Evolutionary conservation across 2,329 filamentous ascomycete genomes (phyloP), one percentile per base, ranked within the genome.

Genomic region (Diaporthe citri): DNA sequence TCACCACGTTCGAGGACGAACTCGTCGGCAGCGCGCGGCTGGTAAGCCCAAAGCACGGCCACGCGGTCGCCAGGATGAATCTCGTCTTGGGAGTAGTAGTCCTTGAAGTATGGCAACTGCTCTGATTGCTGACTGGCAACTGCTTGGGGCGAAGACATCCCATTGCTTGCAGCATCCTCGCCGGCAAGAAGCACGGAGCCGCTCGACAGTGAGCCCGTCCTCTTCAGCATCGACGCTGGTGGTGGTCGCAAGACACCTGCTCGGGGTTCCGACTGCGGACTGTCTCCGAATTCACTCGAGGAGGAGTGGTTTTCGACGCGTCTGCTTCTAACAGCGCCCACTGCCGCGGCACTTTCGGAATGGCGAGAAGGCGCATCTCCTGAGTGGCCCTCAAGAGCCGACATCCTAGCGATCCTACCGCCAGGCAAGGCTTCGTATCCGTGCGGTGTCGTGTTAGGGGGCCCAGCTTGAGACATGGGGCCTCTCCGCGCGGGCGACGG

Each of bases 71-170:
- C 93, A 0, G 96, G 94, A 80, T 96, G 95, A 74, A 99, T 98
- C 80, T 98, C 96, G 80, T 98, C 97, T 79, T 96, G 93, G 2
- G 96, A 98, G 82, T 99, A 99, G 84, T 99, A 99, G 83, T 99
- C 97, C 82, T 98, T 98, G 91, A 99, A 99, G 82, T 95, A 98
- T 5, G 94, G 93, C 72, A 99, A 87, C 83, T 98, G 97, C 84
- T 99, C 97, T 0, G 96, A 98, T 82, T 98, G 95, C 75, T 96
- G 95, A 80, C 95, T 98, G 34, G 92, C 91, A 76, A 96, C 85
- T 36, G 93, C 95, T 80, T 94, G 94, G 0, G 95, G 95, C 4
- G 96, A 98, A 4, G 96, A 98, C 84, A 94, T 93, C 71, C 92
- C 93, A 60, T 89, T 92, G 13, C 95, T 97, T 73, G 92, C 92